Evolutionary conservation across 768 basidiomycete species (phyloP), one percentile per base, ranked within the genome.

Genomic region (Russula vinacea): DNA sequence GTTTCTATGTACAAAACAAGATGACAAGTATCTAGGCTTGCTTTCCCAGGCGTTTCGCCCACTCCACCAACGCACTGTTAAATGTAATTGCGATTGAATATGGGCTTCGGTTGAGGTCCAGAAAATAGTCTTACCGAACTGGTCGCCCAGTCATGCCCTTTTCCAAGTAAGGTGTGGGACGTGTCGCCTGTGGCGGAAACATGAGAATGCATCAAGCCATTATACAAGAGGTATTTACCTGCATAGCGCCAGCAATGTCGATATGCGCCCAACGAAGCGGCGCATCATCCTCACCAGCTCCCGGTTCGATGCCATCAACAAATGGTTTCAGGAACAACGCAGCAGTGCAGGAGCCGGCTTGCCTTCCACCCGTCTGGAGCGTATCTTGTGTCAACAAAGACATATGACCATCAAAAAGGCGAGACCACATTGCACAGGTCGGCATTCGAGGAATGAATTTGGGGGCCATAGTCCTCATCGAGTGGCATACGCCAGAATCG

Each of bases 401-500:
- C 64, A 22, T 35, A 66, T 63, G 7, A 47, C 47, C 24, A 59
- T 39, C 29, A 26, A 5, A 13, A 22, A 51, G 17, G n/a, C 17
- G 4, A 16, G 40, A n/a, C 78, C 66, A 87, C 86, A 69, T 93
- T 94, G 75, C 88, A 87, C 39, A 94, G 78, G 73, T 94, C 92
- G 29, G 90, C 91, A 69, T 91, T 92, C 32, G 85, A 87, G 8
- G 79, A 80, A 72, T 85, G 75, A 69, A 95, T 94, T 72, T 91
- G 90, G 13, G 84, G 82, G 0, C 83, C 85, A 68, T 81, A 95
- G 62, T 87, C 90, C 50, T 92, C 90, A 69, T 91, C 87, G 58
- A 95, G 83, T 11, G 92, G 92, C 86, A 94, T 85, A 32, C 92
- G 84, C 92, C 92, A 94, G 80, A 95, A 87, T 59, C 86, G 84